Conservation (phyloP, 2,329 filamentous ascomycete genomes). For the Madurella fahalii region DNA sequence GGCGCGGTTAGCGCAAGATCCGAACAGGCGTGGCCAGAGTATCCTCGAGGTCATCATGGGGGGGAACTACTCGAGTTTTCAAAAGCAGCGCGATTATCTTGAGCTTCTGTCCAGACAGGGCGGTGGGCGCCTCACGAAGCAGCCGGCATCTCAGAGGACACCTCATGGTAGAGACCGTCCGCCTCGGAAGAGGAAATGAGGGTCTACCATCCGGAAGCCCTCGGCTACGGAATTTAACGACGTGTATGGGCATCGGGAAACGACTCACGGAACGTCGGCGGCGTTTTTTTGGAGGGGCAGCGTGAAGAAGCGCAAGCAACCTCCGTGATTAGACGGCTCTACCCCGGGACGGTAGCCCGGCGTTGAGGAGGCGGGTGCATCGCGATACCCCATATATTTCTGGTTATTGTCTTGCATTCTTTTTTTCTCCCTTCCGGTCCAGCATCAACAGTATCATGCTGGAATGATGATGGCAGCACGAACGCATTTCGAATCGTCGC, state of each 20-base stretch:
- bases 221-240: not conserved
- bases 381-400: constrained; percentile 15
- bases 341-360: constrained; percentile 1
- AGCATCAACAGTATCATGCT: too few species aligned
- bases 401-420: not conserved
- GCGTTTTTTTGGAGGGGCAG: not conserved
- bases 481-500: not conserved
- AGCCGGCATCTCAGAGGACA: not conserved
- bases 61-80: constrained; percentile 75
- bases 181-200: constrained; percentile 5
- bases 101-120: constrained; percentile 36
- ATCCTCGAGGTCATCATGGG: constrained; percentile 69
- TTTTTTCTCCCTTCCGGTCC: not conserved
- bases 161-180: not conserved
- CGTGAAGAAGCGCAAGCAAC: not conserved
- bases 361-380: constrained; percentile 15
- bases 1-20: constrained; percentile 41
- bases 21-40: constrained; percentile 38
- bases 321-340: not conserved
- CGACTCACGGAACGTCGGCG: not conserved
- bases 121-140: not conserved
- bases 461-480: too few species aligned
- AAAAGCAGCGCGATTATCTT: constrained; percentile 62
- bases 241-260: constrained; percentile 1
- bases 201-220: not conserved